These are phyloP conservation scores for Syncephalastrum monosporum DNA, from an alignment of 371 early-diverging fungal species.

Conservation along the genomic window DNA sequence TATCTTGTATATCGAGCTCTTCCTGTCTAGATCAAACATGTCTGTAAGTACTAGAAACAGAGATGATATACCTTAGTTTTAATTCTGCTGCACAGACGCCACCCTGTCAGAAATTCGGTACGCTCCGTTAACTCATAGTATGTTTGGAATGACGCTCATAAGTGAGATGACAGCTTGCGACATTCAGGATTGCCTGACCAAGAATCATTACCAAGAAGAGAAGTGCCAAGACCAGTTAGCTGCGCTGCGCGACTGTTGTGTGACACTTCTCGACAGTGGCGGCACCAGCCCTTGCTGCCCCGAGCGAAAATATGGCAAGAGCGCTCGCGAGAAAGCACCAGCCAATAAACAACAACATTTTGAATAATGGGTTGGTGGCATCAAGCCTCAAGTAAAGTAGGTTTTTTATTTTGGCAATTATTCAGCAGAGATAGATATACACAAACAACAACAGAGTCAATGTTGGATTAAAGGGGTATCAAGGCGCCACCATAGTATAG, in stretches of 20 bases:
- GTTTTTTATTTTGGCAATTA: too few species aligned
- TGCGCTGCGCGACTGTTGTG: constrained; percentile 63
- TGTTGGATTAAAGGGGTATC: too few species aligned
- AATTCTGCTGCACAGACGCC: constrained; percentile 7
- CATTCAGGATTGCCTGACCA: constrained; percentile 68
- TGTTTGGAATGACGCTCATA: neutral
- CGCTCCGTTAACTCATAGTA: neutral
- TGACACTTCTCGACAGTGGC: constrained; percentile 49
- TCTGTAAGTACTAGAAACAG: too few species aligned
- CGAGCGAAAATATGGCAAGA: constrained; percentile 44
- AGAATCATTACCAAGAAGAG: constrained; percentile 66
- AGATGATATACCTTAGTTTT: too few species aligned
- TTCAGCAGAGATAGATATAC: too few species aligned
- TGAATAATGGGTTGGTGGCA: too few species aligned
- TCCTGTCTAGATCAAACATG: too few species aligned
- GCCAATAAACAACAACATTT: too few species aligned
- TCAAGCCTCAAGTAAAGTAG: too few species aligned
- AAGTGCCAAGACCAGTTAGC: constrained; percentile 58
- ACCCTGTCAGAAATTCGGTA: constrained; percentile 42
- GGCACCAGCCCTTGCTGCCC: constrained; percentile 69
- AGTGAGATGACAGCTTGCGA: constrained; percentile 52
- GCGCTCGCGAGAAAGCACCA: constrained; percentile 1
- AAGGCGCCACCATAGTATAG: too few species aligned
- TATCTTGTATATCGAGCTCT: too few species aligned
- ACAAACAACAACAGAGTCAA: too few species aligned